These are phyloP conservation scores for Laburnicola sp. DNA, from an alignment of 2,329 filamentous ascomycete genomes.

Conservation along the genomic window DNA sequence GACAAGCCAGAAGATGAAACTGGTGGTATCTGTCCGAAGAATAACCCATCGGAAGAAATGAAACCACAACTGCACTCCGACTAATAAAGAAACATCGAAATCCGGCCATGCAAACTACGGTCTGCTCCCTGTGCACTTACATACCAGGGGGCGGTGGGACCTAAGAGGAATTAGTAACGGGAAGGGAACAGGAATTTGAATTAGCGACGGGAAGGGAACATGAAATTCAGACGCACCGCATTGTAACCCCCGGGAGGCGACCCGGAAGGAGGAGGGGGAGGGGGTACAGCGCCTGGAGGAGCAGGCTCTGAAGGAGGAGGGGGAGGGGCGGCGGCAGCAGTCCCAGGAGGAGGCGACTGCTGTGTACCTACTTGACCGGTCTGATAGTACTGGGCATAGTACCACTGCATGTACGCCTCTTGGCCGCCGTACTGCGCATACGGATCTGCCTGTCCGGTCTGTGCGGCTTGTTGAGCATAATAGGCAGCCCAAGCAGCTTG, in stretches of 20 bases:
- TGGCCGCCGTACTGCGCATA: slow-evolving; percentile 90
- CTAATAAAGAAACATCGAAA: too few species aligned
- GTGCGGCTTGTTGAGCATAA: slow-evolving; percentile 75
- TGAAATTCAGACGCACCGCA: slow-evolving; percentile 28
- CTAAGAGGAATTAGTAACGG: slow-evolving; percentile 9
- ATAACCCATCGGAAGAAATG: neutral
- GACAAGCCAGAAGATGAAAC: slow-evolving; percentile 7
- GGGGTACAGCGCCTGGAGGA: slow-evolving; percentile 32
- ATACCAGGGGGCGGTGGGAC: slow-evolving; percentile 41
- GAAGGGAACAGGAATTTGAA: neutral
- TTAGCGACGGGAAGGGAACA: neutral
- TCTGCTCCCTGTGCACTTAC: slow-evolving; percentile 22
- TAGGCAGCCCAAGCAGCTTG: slow-evolving; percentile 67
- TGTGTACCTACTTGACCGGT: slow-evolving; percentile 27
- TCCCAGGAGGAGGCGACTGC: slow-evolving; percentile 34
- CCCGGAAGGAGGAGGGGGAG: slow-evolving; percentile 39
- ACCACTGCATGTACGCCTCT: slow-evolving; percentile 37
- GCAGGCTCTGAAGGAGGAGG: slow-evolving; percentile 38
- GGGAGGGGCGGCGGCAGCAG: slow-evolving; percentile 33
- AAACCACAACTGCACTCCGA: neutral
- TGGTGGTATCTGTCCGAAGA: slow-evolving; percentile 19
- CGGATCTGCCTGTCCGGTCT: slow-evolving; percentile 65
- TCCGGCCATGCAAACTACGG: neutral
- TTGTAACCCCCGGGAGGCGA: slow-evolving; percentile 41
- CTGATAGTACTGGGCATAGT: slow-evolving; percentile 34